These are phyloP conservation scores for Madurella mycetomatis DNA, from an alignment of 2,329 filamentous ascomycete species.

Conservation along the genomic window DNA sequence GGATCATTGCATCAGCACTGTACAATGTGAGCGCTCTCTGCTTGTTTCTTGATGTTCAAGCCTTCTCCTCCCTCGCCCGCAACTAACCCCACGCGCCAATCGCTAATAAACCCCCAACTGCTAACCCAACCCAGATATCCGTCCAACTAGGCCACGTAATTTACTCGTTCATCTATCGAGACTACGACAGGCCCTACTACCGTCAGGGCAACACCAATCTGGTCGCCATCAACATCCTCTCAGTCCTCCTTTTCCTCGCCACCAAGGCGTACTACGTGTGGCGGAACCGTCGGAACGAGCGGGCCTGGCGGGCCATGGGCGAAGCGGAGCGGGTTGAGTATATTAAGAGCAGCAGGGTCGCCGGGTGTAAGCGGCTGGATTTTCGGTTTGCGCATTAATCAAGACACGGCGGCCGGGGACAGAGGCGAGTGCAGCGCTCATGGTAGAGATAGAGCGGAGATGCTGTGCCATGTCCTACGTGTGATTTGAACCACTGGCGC, in stretches of 20 bases:
- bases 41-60: neutral
- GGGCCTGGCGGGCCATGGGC: constrained; percentile 45
- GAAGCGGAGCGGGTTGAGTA: constrained; percentile 47
- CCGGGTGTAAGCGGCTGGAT: constrained; percentile 43
- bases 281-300: constrained; percentile 45
- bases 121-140: constrained; percentile 29
- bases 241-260: constrained; percentile 46
- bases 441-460: neutral
- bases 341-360: constrained; percentile 38
- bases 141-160: constrained; percentile 35
- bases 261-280: constrained; percentile 51
- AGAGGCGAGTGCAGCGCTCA: neutral
- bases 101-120: neutral
- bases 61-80: neutral
- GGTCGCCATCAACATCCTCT: constrained; percentile 45
- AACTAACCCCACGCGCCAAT: too few relatives aligned
- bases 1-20: constrained; percentile 54
- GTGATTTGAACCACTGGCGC: too few relatives aligned
- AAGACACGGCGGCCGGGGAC: neutral
- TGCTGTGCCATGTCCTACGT: too few relatives aligned
- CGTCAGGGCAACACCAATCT: constrained; percentile 50
- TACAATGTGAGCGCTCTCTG: constrained; percentile 44
- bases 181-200: constrained; percentile 52
- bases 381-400: constrained; percentile 41
- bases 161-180: constrained; percentile 45